These are phyloP conservation scores for Luffa acutangula DNA, from an alignment of 306 rosid species.

Conservation along the genomic window DNA sequence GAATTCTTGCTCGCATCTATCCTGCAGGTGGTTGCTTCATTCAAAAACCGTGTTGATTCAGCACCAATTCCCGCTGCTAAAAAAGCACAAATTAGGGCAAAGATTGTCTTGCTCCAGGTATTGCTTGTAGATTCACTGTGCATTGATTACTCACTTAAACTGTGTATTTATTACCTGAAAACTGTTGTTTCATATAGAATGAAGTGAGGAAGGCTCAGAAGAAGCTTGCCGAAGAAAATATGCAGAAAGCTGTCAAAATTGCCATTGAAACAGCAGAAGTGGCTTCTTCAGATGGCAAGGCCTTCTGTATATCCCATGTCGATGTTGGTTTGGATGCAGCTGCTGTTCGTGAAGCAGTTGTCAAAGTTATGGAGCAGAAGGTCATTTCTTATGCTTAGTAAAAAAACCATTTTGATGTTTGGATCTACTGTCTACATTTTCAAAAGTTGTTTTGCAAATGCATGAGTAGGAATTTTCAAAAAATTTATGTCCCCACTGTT, in stretches of 20 bases:
- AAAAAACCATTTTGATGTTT: background rate
- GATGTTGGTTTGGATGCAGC: constrained; percentile 80
- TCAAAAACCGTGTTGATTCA: constrained; percentile 67
- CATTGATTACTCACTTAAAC: background rate
- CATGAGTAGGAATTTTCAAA: background rate
- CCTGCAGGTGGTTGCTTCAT: constrained; percentile 60
- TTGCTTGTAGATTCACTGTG: background rate
- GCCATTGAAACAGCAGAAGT: constrained; percentile 60
- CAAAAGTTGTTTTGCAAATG: background rate
- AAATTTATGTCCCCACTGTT: background rate
- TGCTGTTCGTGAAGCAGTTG: constrained; percentile 98
- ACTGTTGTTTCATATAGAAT: constrained; percentile 30
- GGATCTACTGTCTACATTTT: background rate
- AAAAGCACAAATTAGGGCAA: constrained; percentile 70
- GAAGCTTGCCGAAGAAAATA: constrained; percentile 74
- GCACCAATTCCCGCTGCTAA: constrained; percentile 78
- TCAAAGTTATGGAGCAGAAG: constrained; percentile 64
- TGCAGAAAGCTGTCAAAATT: constrained; percentile 56
- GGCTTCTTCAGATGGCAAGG: constrained; percentile 57
- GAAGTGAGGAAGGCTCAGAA: constrained; percentile 80
- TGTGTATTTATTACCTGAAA: constrained; percentile 6
- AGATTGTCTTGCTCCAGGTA: constrained; percentile 72
- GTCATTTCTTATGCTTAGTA: constrained; percentile 23
- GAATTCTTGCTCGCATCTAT: background rate
- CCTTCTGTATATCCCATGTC: constrained; percentile 64